A percentile compares a stretch with the other conserved stretches of the same genome.
These are phyloP conservation scores for Asparagopsis taxiformis DNA, from an alignment of 31 red algal species.

Conservation along the genomic window DNA sequence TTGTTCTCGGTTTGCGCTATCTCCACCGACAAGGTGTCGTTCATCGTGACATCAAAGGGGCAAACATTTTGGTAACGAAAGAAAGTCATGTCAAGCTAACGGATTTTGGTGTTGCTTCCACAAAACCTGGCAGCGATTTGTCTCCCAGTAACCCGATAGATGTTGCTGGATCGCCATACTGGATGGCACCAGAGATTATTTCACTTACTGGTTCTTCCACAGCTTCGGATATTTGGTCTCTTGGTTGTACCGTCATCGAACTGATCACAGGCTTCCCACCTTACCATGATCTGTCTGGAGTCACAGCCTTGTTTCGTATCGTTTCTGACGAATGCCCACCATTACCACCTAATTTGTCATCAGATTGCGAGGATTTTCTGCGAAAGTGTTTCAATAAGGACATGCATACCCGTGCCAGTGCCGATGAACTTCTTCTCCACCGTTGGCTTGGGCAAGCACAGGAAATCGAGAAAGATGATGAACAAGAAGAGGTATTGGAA, in stretches of 20 bases:
- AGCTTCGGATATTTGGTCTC: conserved; percentile 95
- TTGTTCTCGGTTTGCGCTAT: conserved; percentile 85
- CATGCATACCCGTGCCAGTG: conserved; percentile 70
- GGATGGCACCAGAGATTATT: conserved; percentile 99
- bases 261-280: conserved; percentile 96
- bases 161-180: conserved; percentile 96
- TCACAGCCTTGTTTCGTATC: conserved; percentile 96
- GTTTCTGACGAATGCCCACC: conserved; percentile 97
- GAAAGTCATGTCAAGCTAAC: conserved; percentile 95
- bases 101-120: conserved; percentile 96
- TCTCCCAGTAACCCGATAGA: conserved; percentile 53
- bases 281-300: conserved; percentile 82
- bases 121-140: conserved; percentile 67
- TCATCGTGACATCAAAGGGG: conserved; percentile 99
- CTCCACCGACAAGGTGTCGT: conserved; percentile 98
- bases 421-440: conserved; percentile 86
- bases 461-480: no score
- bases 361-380: conserved; percentile 88
- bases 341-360: conserved; percentile 73
- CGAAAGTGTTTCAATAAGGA: conserved; percentile 94
- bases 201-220: conserved; percentile 88
- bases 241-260: conserved; percentile 97
- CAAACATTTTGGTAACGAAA: conserved; percentile 98
- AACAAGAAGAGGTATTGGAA: not conserved
- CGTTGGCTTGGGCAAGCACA: no score